Percentiles rank a stretch among this genome's conserved stretches.
These are phyloP conservation scores for Sporothrix euskadiensis DNA, from an alignment of 2,329 filamentous ascomycete genomes.

Conservation along the genomic window DNA sequence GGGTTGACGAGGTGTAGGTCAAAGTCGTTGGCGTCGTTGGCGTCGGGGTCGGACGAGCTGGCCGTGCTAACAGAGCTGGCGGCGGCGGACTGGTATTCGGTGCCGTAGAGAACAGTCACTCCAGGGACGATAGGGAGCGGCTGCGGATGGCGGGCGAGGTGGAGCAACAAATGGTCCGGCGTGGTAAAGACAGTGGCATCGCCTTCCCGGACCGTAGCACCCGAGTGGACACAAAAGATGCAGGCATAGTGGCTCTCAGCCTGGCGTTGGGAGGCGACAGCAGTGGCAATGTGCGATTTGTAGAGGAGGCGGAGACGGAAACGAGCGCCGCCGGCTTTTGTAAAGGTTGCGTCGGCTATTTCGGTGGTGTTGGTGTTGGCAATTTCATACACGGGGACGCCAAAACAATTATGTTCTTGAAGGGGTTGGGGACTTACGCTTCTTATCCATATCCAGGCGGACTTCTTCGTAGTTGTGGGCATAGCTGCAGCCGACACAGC, in stretches of 20 bases:
- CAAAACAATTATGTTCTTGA: neutral
- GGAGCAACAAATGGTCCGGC: constrained; percentile 43
- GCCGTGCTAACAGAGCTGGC: constrained; percentile 24
- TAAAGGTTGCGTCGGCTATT: constrained; percentile 41
- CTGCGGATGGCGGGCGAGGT: constrained; percentile 45
- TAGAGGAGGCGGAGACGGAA: constrained; percentile 47
- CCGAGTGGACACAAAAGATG: constrained; percentile 43
- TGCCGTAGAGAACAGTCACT: constrained; percentile 43
- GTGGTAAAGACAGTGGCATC: constrained; percentile 47
- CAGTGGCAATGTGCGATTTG: constrained; percentile 45
- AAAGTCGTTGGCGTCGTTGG: constrained; percentile 39
- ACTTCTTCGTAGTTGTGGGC: constrained; percentile 40
- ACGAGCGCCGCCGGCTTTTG: constrained; percentile 38
- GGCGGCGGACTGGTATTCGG: constrained; percentile 31
- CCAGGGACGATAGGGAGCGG: constrained; percentile 44
- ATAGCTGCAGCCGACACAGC: constrained; percentile 37
- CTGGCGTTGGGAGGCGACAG: constrained; percentile 34
- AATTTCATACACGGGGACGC: no score
- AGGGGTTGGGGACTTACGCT: constrained; percentile 33
- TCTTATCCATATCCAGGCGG: constrained; percentile 37
- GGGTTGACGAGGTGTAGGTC: constrained; percentile 44
- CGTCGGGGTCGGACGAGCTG: constrained; percentile 27
- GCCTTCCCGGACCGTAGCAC: constrained; percentile 41
- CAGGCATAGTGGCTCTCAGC: constrained; percentile 43
- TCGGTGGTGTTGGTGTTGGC: constrained; percentile 9